These are phyloP conservation scores for Lagenidium giganteum DNA, from an alignment of 352 stramenopile genomes.

Conservation along the genomic window DNA sequence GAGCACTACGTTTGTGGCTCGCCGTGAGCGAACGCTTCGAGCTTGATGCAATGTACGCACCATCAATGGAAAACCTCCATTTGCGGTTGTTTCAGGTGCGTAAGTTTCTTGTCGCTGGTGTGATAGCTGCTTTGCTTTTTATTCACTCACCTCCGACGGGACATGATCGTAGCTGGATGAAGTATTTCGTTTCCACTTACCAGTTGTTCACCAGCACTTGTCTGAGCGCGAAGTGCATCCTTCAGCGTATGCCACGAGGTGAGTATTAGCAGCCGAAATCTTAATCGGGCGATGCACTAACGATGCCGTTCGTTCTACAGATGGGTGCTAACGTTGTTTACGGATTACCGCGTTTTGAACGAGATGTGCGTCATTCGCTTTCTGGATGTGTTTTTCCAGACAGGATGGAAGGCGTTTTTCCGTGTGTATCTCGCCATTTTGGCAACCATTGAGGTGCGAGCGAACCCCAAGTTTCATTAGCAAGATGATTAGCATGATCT, in stretches of 20 bases:
- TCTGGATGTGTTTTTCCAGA: conserved; percentile 43
- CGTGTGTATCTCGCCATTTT: conserved; percentile 36
- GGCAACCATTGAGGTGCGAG: conserved; percentile 24
- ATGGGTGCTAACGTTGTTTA: conserved; percentile 53
- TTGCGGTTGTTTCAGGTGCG: conserved; percentile 36
- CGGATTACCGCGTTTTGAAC: conserved; percentile 33
- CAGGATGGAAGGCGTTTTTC: conserved; percentile 44
- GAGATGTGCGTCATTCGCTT: conserved; percentile 32
- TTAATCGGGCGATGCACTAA: no score
- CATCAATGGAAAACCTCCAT: conserved; percentile 48
- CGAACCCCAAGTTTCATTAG: no score
- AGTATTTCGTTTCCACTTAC: conserved; percentile 29
- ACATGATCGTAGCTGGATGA: conserved; percentile 27
- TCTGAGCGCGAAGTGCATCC: conserved; percentile 41
- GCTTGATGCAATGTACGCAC: conserved; percentile 37
- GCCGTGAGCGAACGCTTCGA: conserved; percentile 46
- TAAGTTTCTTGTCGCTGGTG: neutral
- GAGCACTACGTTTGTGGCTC: conserved; percentile 40
- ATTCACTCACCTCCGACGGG: neutral
- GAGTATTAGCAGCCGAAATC: no score
- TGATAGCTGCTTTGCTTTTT: neutral
- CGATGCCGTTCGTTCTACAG: no score
- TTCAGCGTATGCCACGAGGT: conserved; percentile 46
- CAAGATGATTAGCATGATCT: no score
- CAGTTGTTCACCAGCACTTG: conserved; percentile 29